Evolutionary conservation across 306 rosid species (phyloP).

Genomic region (Benincasa hispida): DNA sequence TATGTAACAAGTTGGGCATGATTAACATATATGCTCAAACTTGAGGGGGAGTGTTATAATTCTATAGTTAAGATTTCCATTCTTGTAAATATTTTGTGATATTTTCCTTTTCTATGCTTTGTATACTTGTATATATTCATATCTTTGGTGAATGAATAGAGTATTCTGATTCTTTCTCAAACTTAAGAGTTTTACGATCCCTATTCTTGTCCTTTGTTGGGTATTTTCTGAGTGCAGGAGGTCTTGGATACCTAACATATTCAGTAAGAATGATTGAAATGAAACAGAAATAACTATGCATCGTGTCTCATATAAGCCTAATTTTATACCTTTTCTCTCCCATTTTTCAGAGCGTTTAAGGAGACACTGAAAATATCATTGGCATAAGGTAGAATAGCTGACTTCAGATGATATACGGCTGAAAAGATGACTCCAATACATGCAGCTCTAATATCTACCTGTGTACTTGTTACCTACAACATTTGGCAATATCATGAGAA

Average conservation of each 20-base stretch:
- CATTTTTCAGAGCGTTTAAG: conserved; percentile 44
- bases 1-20: too few species aligned
- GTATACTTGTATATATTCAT: too few species aligned
- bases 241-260: neutral
- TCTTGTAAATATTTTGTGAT: too few species aligned
- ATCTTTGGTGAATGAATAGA: too few species aligned
- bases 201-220: too few species aligned
- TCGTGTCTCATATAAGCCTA: neutral
- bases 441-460: conserved; percentile 63
- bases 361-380: conserved; percentile 51
- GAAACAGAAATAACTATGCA: neutral
- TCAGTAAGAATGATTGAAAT: neutral
- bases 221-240: too few species aligned
- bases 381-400: conserved; percentile 49
- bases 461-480: conserved; percentile 31
- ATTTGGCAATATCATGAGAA: conserved; percentile 16
- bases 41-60: too few species aligned
- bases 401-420: conserved; percentile 69
- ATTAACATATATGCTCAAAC: too few species aligned
- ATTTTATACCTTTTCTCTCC: conserved; percentile 52
- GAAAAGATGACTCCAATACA: conserved; percentile 78
- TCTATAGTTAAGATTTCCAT: too few species aligned
- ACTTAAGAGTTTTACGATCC: neutral
- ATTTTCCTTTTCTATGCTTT: too few species aligned
- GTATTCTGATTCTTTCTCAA: too few species aligned